A percentile compares a stretch with the other conserved stretches of the same genome.
These are phyloP conservation scores for Phytophthora pisi DNA, from an alignment of 352 stramenopile genomes.

Conservation along the genomic window DNA sequence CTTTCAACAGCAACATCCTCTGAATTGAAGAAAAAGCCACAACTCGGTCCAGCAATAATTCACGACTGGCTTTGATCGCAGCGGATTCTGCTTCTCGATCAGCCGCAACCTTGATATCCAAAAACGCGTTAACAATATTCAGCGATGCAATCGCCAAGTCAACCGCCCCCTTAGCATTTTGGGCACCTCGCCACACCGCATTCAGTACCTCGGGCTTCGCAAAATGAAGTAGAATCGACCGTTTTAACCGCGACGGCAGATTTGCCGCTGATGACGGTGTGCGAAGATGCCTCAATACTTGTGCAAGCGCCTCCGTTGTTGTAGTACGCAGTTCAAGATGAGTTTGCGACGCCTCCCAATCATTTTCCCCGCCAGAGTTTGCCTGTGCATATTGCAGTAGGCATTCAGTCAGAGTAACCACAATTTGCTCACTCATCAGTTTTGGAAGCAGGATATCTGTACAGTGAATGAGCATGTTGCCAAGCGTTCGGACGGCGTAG, in stretches of 20 bases:
- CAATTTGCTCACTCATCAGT: constrained; percentile 54
- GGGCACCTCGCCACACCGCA: constrained; percentile 48
- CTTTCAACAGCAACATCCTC: constrained; percentile 33
- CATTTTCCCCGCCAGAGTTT: constrained; percentile 4
- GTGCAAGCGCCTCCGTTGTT: constrained; percentile 53
- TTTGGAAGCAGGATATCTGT: constrained; percentile 32
- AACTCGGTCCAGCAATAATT: constrained; percentile 45
- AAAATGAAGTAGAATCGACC: constrained; percentile 42
- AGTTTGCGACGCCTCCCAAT: constrained; percentile 7
- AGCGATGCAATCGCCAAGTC: constrained; percentile 59
- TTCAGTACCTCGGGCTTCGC: constrained; percentile 45
- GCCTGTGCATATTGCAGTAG: constrained; percentile 28
- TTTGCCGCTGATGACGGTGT: constrained; percentile 26
- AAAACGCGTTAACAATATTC: constrained; percentile 67
- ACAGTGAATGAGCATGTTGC: constrained; percentile 70
- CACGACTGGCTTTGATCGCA: constrained; percentile 40
- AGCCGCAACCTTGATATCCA: constrained; percentile 52
- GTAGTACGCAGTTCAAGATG: constrained; percentile 41
- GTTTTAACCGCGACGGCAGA: constrained; percentile 36
- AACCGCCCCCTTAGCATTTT: constrained; percentile 15
- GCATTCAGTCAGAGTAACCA: constrained; percentile 36
- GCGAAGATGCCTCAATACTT: constrained; percentile 60
- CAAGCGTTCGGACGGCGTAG: constrained; percentile 62
- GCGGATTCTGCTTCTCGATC: constrained; percentile 31
- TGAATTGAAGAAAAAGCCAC: constrained; percentile 36